phyloP scores from a whole-genome alignment of 495 filamentous ascomycete genomes.

The Neurospora intermedia region DNA sequence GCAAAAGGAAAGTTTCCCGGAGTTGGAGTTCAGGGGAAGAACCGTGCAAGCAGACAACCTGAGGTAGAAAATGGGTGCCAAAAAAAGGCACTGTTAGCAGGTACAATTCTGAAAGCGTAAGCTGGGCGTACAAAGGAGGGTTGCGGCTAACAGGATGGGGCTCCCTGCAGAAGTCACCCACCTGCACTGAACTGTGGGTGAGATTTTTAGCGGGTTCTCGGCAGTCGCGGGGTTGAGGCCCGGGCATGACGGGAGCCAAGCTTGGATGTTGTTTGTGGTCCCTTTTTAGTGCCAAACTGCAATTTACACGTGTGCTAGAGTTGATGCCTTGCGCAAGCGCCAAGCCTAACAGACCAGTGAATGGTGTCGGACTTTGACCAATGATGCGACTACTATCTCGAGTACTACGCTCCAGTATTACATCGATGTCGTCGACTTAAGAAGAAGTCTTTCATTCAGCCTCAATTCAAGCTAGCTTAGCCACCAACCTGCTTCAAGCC shows the following conservation, averaged over 20 bases:
- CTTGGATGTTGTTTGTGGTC: not conserved
- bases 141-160: not conserved
- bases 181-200: too few species aligned
- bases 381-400: not conserved
- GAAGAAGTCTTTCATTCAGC: not conserved
- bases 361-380: not conserved
- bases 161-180: too few species aligned
- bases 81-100: not conserved
- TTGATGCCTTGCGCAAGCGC: not conserved
- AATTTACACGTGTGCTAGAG: not conserved
- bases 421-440: not conserved
- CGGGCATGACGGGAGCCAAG: not conserved
- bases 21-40: not conserved
- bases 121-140: not conserved
- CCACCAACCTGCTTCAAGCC: too few species aligned
- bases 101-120: not conserved
- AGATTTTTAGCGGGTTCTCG: not conserved
- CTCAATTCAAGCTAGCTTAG: not conserved
- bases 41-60: not conserved
- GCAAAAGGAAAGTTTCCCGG: not conserved
- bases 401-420: too few species aligned
- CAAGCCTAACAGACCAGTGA: not conserved
- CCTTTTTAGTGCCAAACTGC: not conserved
- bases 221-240: not conserved
- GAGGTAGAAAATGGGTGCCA: not conserved